phyloP scores from a whole-genome alignment of 768 basidiomycete genomes.

The Suillus paluster region DNA sequence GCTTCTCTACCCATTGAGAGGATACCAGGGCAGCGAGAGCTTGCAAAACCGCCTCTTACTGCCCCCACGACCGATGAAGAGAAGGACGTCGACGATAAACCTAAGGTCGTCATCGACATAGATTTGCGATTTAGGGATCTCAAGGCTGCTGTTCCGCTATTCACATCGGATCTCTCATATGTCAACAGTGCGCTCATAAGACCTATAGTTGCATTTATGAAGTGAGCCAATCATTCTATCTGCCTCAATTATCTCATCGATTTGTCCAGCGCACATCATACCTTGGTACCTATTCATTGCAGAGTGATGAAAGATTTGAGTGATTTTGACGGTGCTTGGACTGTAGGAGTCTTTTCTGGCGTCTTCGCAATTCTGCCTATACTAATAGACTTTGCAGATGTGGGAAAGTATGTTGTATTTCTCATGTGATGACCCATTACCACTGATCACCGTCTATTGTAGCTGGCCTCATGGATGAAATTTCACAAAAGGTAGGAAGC shows the following conservation, averaged over 20 bases:
- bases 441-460: slow-evolving; percentile 21
- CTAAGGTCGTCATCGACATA: slow-evolving; percentile 81
- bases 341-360: slow-evolving; percentile 54
- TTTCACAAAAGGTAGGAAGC: slow-evolving; percentile 69
- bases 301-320: slow-evolving; percentile 79
- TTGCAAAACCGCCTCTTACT: slow-evolving; percentile 84
- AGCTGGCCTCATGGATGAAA: slow-evolving; percentile 93
- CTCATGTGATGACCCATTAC: neutral
- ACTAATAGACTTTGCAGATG: slow-evolving; percentile 54
- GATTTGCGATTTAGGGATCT: slow-evolving; percentile 94
- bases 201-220: slow-evolving; percentile 98
- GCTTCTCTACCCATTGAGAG: slow-evolving; percentile 52
- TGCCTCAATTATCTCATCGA: slow-evolving; percentile 1
- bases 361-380: slow-evolving; percentile 13
- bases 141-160: slow-evolving; percentile 93
- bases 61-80: slow-evolving; percentile 58
- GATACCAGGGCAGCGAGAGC: slow-evolving; percentile 86
- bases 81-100: slow-evolving; percentile 35
- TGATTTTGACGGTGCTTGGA: slow-evolving; percentile 98
- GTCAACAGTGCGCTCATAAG: slow-evolving; percentile 91
- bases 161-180: slow-evolving; percentile 86
- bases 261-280: slow-evolving; percentile 79
- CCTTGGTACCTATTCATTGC: slow-evolving; percentile 93
- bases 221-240: slow-evolving; percentile 53
- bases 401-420: slow-evolving; percentile 80